Conservation (phyloP, 2,329 filamentous ascomycete species). For the Ustulina deusta region DNA sequence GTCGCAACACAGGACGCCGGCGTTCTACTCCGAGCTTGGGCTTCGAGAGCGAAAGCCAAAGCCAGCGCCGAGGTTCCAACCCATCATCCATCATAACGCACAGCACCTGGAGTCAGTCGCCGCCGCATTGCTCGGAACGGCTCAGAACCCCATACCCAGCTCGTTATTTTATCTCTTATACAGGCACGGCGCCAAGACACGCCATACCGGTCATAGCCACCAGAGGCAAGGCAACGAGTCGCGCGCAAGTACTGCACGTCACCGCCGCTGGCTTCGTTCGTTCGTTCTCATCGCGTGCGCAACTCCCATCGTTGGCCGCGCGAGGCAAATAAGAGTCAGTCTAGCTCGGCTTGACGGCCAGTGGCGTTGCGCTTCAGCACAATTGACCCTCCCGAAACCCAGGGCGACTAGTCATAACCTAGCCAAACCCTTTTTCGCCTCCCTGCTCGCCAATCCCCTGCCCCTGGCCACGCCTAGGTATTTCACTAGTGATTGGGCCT, state of each 20-base stretch:
- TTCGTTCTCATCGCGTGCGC: slow-evolving; percentile 33
- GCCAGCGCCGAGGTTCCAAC: slow-evolving; percentile 10
- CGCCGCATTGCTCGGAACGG: slow-evolving; percentile 15
- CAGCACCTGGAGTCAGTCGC: slow-evolving; percentile 19
- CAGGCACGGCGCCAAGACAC: slow-evolving; percentile 28
- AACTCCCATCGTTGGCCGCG: slow-evolving; percentile 31
- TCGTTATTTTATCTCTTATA: slow-evolving; percentile 6
- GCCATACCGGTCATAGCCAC: slow-evolving; percentile 21
- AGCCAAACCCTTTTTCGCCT: slow-evolving; percentile 39
- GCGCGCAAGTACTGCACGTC: slow-evolving; percentile 40
- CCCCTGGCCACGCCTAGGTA: slow-evolving; percentile 43
- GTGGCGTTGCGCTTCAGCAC: slow-evolving; percentile 41
- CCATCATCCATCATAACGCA: slow-evolving; percentile 1
- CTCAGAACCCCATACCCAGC: slow-evolving; percentile 6
- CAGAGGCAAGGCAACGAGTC: slow-evolving; percentile 31
- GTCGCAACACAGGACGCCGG: slow-evolving; percentile 15
- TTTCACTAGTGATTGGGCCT: slow-evolving; percentile 46
- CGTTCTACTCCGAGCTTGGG: neutral
- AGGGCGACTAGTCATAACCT: slow-evolving; percentile 45
- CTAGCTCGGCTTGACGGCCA: slow-evolving; percentile 44
- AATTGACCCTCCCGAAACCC: slow-evolving; percentile 40
- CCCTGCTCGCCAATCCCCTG: slow-evolving; percentile 47
- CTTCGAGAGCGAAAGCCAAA: neutral
- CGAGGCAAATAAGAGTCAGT: slow-evolving; percentile 49
- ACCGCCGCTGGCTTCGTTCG: slow-evolving; percentile 38